phyloP scores from a whole-genome alignment of 345 rosid species.

The Citrus glauca region DNA sequence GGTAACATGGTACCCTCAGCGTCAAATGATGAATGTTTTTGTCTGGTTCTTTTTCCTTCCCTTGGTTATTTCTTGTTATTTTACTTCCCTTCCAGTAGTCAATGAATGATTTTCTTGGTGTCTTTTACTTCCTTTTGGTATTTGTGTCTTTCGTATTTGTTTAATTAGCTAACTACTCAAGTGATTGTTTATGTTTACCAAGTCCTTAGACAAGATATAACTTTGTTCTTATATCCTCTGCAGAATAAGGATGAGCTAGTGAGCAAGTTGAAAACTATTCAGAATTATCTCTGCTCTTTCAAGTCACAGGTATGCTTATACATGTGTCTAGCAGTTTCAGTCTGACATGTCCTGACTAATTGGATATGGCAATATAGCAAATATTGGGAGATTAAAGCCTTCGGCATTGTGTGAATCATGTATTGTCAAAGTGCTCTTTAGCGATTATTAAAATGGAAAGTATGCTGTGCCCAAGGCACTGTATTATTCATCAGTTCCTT shows the following conservation, averaged over 20 bases:
- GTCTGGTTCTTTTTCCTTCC: not conserved
- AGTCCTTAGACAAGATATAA: not conserved
- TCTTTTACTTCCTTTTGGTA: not conserved
- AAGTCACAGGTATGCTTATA: conserved; percentile 56
- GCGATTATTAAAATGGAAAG: too few species aligned
- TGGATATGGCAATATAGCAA: not conserved
- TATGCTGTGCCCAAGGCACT: too few species aligned
- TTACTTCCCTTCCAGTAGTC: not conserved
- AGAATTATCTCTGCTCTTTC: conserved; percentile 89
- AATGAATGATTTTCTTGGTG: not conserved
- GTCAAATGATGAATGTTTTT: not conserved
- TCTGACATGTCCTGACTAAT: not conserved
- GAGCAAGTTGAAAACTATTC: conserved; percentile 73
- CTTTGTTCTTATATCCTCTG: not conserved
- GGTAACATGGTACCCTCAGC: not conserved
- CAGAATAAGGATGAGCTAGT: conserved; percentile 80
- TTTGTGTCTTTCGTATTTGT: not conserved
- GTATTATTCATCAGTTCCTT: too few species aligned
- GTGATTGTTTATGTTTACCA: not conserved
- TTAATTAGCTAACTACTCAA: not conserved
- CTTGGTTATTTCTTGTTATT: not conserved
- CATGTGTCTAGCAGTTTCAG: not conserved
- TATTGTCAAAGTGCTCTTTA: not conserved
- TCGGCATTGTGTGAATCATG: not conserved
- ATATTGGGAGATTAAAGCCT: too few species aligned